phyloP scores from a whole-genome alignment of 768 basidiomycete species.

The Boletus eberwhitei region DNA sequence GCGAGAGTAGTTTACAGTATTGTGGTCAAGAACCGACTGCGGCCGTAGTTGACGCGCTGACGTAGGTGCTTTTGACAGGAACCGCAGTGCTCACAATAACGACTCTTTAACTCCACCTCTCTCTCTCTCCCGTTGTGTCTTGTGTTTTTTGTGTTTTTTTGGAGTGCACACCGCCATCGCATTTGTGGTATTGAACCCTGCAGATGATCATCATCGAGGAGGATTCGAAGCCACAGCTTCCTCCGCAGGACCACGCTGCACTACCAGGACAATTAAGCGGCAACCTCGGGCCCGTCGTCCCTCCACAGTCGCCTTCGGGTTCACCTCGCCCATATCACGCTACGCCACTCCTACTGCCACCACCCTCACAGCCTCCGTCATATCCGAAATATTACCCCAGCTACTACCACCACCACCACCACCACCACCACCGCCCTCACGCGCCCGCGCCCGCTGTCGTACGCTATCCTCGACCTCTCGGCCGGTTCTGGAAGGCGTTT shows the following conservation, averaged over 20 bases:
- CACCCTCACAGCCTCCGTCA: conserved; percentile 10
- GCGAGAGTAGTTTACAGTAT: no score
- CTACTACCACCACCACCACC: not conserved
- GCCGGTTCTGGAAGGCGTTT: conserved; percentile 16
- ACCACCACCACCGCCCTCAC: not conserved
- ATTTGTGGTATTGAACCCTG: no score
- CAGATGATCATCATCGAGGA: conserved; percentile 1
- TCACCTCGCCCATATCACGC: conserved; percentile 5
- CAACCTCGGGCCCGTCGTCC: conserved; percentile 6
- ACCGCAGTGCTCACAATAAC: no score
- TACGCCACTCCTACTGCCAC: not conserved
- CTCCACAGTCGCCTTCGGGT: not conserved
- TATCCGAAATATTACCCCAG: conserved; percentile 10
- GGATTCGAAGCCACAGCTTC: not conserved
- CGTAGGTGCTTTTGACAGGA: no score
- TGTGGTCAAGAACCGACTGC: no score
- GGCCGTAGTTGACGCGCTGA: not conserved
- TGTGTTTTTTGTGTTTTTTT: no score
- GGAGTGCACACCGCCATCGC: no score
- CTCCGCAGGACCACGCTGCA: not conserved
- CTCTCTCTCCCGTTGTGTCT: no score
- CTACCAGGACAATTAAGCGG: not conserved
- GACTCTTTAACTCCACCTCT: no score
- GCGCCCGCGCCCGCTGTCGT: not conserved
- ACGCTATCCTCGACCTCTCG: not conserved